Evolutionary conservation across 805 yeast genomes (phyloP), one percentile per base, ranked within the genome.

Genomic region (Candida adriatica): DNA sequence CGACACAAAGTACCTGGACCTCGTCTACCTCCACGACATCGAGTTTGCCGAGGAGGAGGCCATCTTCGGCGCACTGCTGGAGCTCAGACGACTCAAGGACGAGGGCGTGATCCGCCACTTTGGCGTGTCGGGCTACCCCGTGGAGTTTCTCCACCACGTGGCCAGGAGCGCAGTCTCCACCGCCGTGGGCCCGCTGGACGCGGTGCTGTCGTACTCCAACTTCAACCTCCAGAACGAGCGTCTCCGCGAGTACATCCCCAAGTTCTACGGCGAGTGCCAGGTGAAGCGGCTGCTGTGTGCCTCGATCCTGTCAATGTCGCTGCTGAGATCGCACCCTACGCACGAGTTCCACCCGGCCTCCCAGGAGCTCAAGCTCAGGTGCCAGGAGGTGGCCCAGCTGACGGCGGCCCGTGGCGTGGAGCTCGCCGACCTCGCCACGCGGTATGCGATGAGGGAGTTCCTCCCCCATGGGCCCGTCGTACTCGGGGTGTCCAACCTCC

Each of bases 101-200:
- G 75, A 73, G 41, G 94, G 94, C 0, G 23, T 69, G 3, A 67
- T 84, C 29, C 62, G 55, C 22, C 64, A 76, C 42, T 68, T 88
- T 39, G 96, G 97, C 8, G 58, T 86, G 22, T 77, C 92, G 11
- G 96, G 96, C 0, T 87, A 85, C 48, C 96, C 96, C 0, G 77
- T 90, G 16, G 75, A 74, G 13, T 77, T 72, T 38, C 58, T 88
- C 29, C 69, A 70, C 37, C 42, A 68, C 17, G 62, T 83, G 11
- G 75, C 85, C 2, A 41, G 24, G 34, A 48, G 14, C 37, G 45
- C 66, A 25, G 55, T 51, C 2, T 34, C 51, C 4, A 56, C 50
- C 13, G 46, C 59, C 0, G 71, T 79, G 30, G 82, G 85, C 1
- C 64, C 76, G 2, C 56, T 88, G 33, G 96, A 88, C 52, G 73